Evolutionary conservation across 495 filamentous ascomycete species (phyloP).

Genomic region (Penicillium canariense): DNA sequence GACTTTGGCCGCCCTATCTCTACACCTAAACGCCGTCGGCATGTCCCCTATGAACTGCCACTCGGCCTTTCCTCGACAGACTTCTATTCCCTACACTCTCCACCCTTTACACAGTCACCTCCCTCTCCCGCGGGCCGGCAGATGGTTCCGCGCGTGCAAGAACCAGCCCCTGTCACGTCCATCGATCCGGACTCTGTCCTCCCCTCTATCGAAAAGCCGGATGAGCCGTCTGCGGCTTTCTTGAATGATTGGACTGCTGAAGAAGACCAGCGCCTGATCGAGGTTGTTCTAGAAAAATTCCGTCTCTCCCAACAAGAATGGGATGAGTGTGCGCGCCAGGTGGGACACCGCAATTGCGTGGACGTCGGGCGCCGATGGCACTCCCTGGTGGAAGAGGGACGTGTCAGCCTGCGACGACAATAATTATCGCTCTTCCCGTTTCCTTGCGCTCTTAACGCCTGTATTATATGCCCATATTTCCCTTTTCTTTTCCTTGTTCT

Average conservation of each 20-base stretch:
- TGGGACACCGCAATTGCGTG: slow-evolving; percentile 58
- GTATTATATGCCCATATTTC: slow-evolving; percentile 25
- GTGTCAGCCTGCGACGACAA: slow-evolving; percentile 48
- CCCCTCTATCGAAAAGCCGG: slow-evolving; percentile 41
- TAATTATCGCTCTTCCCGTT: slow-evolving; percentile 21
- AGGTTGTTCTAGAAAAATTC: slow-evolving; percentile 73
- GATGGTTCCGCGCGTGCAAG: slow-evolving; percentile 8
- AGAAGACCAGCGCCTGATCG: slow-evolving; percentile 68
- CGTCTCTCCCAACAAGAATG: slow-evolving; percentile 69
- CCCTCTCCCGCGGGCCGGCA: slow-evolving; percentile 31
- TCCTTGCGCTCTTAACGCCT: slow-evolving; percentile 1
- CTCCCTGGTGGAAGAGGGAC: slow-evolving; percentile 59
- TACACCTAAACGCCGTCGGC: slow-evolving; percentile 66
- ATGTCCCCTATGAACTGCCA: slow-evolving; percentile 64
- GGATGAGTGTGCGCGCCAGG: slow-evolving; percentile 71
- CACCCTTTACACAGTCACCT: slow-evolving; percentile 40
- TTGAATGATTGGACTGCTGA: slow-evolving; percentile 58
- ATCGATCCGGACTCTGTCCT: slow-evolving; percentile 37
- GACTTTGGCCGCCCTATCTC: slow-evolving; percentile 48
- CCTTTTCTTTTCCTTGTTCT: slow-evolving; percentile 2
- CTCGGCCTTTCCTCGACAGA: slow-evolving; percentile 63
- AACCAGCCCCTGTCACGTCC: slow-evolving; percentile 3
- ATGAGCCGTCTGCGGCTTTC: slow-evolving; percentile 14
- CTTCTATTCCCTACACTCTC: slow-evolving; percentile 57
- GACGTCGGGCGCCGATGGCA: slow-evolving; percentile 71